A percentile compares a stretch with the other conserved stretches of the same genome.
Conservation (phyloP, 2,329 filamentous ascomycete genomes). For the Fusarium dlaminii region DNA sequence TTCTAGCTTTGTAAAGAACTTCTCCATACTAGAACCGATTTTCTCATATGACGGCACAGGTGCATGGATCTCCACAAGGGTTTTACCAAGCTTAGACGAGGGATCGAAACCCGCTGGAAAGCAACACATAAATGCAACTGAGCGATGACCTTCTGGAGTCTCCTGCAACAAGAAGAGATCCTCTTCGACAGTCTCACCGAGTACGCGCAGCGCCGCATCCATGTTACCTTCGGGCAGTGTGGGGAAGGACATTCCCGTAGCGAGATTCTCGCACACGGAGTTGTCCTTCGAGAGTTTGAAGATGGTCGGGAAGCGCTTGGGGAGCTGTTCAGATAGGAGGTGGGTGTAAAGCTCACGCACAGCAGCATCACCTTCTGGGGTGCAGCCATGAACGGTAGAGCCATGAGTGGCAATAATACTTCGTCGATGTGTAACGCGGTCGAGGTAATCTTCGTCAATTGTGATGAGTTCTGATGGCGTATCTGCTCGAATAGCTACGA, state of each 20-base stretch:
- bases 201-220: constrained; percentile 10
- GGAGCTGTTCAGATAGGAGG: constrained; percentile 58
- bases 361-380: constrained; percentile 51
- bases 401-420: constrained; percentile 45
- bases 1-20: constrained; percentile 59
- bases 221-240: neutral
- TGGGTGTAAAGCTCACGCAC: constrained; percentile 61
- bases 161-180: constrained; percentile 58
- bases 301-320: constrained; percentile 58
- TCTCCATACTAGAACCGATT: constrained; percentile 65
- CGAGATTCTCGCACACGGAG: constrained; percentile 51
- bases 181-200: constrained; percentile 26
- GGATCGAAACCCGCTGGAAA: constrained; percentile 62
- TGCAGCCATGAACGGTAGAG: constrained; percentile 53
- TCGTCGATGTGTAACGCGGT: constrained; percentile 53
- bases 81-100: constrained; percentile 58
- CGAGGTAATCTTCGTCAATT: constrained; percentile 61
- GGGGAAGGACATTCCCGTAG: constrained; percentile 48
- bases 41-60: constrained; percentile 63
- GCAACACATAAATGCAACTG: constrained; percentile 54
- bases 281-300: constrained; percentile 52
- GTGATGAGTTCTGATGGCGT: constrained; percentile 61
- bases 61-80: constrained; percentile 55
- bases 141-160: constrained; percentile 53
- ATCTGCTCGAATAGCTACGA: constrained; percentile 53